Evolutionary conservation across 371 early-diverging fungal species (phyloP).

Genomic region (Syncephalastrum racemosum): DNA sequence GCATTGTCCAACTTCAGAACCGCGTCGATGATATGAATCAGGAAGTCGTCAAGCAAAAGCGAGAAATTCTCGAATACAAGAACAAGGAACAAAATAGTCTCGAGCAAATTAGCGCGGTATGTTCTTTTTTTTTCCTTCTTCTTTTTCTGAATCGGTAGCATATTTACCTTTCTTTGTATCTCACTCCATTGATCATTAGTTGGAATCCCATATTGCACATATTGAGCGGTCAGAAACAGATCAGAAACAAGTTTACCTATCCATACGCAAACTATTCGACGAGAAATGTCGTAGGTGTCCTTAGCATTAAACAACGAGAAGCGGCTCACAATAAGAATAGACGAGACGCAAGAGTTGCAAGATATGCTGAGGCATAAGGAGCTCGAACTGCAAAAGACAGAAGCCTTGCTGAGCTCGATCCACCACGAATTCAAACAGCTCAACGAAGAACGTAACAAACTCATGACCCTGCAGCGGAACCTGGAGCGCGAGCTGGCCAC

Average conservation of each 20-base stretch:
- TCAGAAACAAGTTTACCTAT: constrained; percentile 51
- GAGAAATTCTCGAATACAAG: constrained; percentile 54
- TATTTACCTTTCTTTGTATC: constrained; percentile 1
- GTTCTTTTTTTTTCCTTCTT: neutral
- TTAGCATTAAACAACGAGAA: too few species aligned
- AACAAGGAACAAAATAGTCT: constrained; percentile 51
- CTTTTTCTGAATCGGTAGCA: neutral
- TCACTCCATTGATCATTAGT: constrained; percentile 17
- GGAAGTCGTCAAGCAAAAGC: constrained; percentile 44
- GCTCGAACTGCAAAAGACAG: constrained; percentile 35
- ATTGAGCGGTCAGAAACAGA: constrained; percentile 48
- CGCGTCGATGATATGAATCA: constrained; percentile 53
- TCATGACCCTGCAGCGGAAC: constrained; percentile 35
- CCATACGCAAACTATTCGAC: constrained; percentile 45
- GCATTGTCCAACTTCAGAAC: constrained; percentile 48
- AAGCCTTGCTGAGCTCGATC: constrained; percentile 31
- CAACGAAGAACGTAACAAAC: constrained; percentile 40
- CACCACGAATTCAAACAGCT: constrained; percentile 37
- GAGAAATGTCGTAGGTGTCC: constrained; percentile 50
- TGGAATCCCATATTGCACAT: constrained; percentile 48
- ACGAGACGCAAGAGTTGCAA: constrained; percentile 51
- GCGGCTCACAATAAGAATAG: constrained; percentile 11
- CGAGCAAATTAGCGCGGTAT: constrained; percentile 56
- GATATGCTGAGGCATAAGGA: constrained; percentile 47
- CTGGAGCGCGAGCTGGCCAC: constrained; percentile 41